Evolutionary conservation across 129 eudicot genomes (phyloP), one percentile per base, ranked within the genome.

Genomic region (Flaveria robusta): DNA sequence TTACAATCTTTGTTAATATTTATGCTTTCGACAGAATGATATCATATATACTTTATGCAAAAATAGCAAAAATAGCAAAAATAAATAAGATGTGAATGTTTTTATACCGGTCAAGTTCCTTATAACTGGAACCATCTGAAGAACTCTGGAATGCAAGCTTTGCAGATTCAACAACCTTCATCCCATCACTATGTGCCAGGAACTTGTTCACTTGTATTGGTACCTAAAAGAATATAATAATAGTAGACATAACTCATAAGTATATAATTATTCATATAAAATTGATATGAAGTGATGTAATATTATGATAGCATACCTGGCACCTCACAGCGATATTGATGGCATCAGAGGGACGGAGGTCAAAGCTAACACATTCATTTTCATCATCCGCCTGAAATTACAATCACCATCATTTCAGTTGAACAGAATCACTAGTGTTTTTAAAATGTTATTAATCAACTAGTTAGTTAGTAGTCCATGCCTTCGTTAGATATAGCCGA

Each of bases 311-410:
- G 65, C 39, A 45, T 89, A 95, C 99, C 99, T 95, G 87, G 90
- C 94, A 91, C 84, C 96, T 89, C 71, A 95, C 96, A 54, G 96
- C 99, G 58, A 95, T 95, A 59, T 95, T 95, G 55, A 95, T 95
- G 66, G 97, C 97, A 80, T 95, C 99, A 0, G 99, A 91, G 34
- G 99, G 97, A 7, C 97, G 91, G 50, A 91, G 85, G 71, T 95
- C 97, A 80, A 91, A 87, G 83, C 86, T 79, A 70, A 91, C 70
- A 54, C 81, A 64, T 15, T 86, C 92, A 55, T 84, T 82, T 79
- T 89, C 96, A 74, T 95, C 89, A 66, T 81, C 99, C 72, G 76
- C 64, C 99, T 95, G 87, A 50, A 18, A 46, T 19, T 63, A 78
- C n/a, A 69, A 66, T 16, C 79, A 70, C n/a, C 66, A 71, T 23